phyloP scores from a whole-genome alignment of 2,329 filamentous ascomycete species.

The Bipolaris cookei region DNA sequence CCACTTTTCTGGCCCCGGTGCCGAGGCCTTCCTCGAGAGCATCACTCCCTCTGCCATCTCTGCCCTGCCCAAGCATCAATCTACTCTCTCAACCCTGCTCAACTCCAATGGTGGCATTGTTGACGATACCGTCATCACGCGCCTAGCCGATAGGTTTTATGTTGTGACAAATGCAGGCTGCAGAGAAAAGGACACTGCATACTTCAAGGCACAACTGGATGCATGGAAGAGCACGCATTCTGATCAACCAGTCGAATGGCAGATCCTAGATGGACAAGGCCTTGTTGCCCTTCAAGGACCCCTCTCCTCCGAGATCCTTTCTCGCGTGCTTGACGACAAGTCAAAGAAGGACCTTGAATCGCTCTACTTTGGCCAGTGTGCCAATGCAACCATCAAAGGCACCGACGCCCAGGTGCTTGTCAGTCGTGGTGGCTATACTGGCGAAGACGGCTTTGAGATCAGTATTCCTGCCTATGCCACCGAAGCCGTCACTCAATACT shows the following conservation, averaged over 20 bases:
- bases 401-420: slow-evolving; percentile 69
- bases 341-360: slow-evolving; percentile 54
- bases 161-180: slow-evolving; percentile 95
- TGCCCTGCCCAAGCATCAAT: slow-evolving; percentile 69
- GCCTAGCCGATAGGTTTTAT: slow-evolving; percentile 73
- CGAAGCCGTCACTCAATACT: slow-evolving; percentile 69
- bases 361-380: slow-evolving; percentile 82
- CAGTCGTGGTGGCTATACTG: slow-evolving; percentile 91
- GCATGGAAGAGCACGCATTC: slow-evolving; percentile 51
- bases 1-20: slow-evolving; percentile 79
- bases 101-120: slow-evolving; percentile 85
- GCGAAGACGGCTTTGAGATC: slow-evolving; percentile 98
- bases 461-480: slow-evolving; percentile 75
- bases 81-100: slow-evolving; percentile 83
- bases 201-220: slow-evolving; percentile 72
- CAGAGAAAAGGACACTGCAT: slow-evolving; percentile 83
- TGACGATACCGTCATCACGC: slow-evolving; percentile 90
- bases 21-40: slow-evolving; percentile 78
- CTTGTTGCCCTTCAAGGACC: slow-evolving; percentile 92
- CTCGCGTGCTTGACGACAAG: slow-evolving; percentile 63
- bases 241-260: slow-evolving; percentile 65
- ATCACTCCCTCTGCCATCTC: slow-evolving; percentile 79
- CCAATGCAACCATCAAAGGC: slow-evolving; percentile 67
- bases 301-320: slow-evolving; percentile 71
- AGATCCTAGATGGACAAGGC: slow-evolving; percentile 73